These are phyloP conservation scores for Ophiostoma perfectum DNA, from an alignment of 2,329 filamentous ascomycete species.

Conservation along the genomic window DNA sequence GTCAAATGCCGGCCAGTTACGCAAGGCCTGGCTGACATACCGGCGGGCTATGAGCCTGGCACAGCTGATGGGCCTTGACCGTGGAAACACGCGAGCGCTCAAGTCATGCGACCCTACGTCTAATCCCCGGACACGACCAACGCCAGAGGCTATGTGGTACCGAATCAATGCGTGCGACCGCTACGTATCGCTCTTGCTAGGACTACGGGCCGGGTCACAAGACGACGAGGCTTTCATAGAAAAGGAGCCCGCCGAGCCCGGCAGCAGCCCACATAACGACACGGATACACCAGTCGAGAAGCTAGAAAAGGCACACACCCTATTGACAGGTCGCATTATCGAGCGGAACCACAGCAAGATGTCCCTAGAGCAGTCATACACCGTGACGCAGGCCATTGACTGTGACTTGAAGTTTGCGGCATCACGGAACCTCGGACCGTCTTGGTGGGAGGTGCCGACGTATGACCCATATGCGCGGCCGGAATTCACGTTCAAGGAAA, in stretches of 20 bases:
- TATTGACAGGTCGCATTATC: slow-evolving; percentile 42
- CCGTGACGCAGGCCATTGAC: slow-evolving; percentile 42
- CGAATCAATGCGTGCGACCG: slow-evolving; percentile 47
- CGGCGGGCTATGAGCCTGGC: slow-evolving; percentile 47
- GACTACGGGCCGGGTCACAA: slow-evolving; percentile 41
- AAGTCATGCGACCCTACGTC: slow-evolving; percentile 38
- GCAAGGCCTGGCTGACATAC: slow-evolving; percentile 49
- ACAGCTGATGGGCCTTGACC: slow-evolving; percentile 47
- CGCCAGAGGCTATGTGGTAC: slow-evolving; percentile 41
- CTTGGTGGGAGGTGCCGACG: slow-evolving; percentile 45
- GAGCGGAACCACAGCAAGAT: slow-evolving; percentile 45
- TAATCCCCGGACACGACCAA: slow-evolving; percentile 31
- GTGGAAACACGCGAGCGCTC: slow-evolving; percentile 33
- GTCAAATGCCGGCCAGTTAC: slow-evolving; percentile 48
- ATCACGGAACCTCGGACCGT: slow-evolving; percentile 36
- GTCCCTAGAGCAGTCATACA: slow-evolving; percentile 36
- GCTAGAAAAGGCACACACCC: slow-evolving; percentile 42
- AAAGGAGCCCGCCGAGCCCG: too few relatives aligned
- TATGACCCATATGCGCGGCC: slow-evolving; percentile 27
- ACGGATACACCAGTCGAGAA: slow-evolving; percentile 38
- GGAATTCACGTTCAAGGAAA: slow-evolving; percentile 31
- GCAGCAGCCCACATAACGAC: slow-evolving; percentile 8
- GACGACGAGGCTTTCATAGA: slow-evolving; percentile 31
- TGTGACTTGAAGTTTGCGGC: slow-evolving; percentile 42
- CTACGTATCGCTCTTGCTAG: slow-evolving; percentile 47